Evolutionary conservation across 1,284 basidiomycete species (phyloP), one percentile per base, ranked within the genome.

Genomic region (Microbotryum silenes-acaulis): DNA sequence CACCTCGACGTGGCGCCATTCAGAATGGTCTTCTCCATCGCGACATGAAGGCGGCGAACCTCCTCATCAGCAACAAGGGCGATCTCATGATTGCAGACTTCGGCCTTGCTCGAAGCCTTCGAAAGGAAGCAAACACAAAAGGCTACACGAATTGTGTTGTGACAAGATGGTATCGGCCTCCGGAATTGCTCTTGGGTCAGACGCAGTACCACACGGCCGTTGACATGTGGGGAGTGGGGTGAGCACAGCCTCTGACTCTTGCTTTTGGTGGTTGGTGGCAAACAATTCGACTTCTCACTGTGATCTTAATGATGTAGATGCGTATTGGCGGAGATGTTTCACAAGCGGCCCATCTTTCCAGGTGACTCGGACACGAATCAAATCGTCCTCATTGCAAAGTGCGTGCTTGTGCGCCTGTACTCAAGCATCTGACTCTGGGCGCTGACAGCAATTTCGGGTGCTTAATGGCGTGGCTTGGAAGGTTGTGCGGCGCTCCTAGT

Each of bases 211-310:
- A 90, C 5, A 89, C 90, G 0, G 89, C 92, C 66, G 87, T 99
- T 55, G 94, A 99, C 76, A 86, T 98, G 74, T 99, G 94, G 96
- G 92, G 93, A n/a, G 85, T 97, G 56, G 94, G 93, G 82, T 92
- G 73, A 70, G 84, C 79, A 31, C 31, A 31, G 9, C 7, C 31
- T 31, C 1, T 31, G 31, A 54, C 31, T 8, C 23, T n/a, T 8
- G 20, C 9, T 2, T 42, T 61, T 64, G 42, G 57, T 50, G 60
- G 25, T 61, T 64, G 42, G 57, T 50, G 60, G 25, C 55, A 44
- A 23, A 56, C 60, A 47, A 60, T 23, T 23, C 12, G 20, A 2
- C 52, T 48, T 29, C 14, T 3, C 8, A 42, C 37, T 42, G 14
- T 42, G 37, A 42, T 51, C 45, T 31, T 31, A 31, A 6, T 49